These are phyloP conservation scores for Cladobotryum protrusum DNA, from an alignment of 2,329 filamentous ascomycete species.

Conservation along the genomic window DNA sequence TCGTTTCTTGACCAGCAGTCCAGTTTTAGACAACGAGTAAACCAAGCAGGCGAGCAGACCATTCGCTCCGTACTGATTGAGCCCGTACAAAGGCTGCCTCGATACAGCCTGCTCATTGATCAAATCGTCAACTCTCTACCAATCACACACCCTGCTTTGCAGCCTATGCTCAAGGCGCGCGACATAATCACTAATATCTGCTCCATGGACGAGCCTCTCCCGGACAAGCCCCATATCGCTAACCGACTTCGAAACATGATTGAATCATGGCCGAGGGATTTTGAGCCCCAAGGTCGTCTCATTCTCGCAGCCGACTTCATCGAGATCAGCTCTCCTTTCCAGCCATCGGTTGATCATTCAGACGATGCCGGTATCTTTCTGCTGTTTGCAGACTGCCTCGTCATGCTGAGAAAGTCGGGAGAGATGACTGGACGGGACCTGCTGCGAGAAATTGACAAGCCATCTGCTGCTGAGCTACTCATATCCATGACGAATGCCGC, in stretches of 20 bases:
- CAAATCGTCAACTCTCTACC: constrained; percentile 85
- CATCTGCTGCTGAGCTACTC: constrained; percentile 57
- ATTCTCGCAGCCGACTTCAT: constrained; percentile 75
- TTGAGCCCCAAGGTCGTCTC: constrained; percentile 70
- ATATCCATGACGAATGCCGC: constrained; percentile 58
- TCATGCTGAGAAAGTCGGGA: constrained; percentile 66
- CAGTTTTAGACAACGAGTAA: constrained; percentile 73
- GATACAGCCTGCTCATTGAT: constrained; percentile 94
- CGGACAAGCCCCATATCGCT: constrained; percentile 66
- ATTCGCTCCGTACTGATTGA: constrained; percentile 91
- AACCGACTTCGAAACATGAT: constrained; percentile 71
- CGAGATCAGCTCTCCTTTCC: constrained; percentile 69
- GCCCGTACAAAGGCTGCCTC: constrained; percentile 86
- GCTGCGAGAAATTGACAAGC: constrained; percentile 78
- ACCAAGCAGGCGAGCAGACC: constrained; percentile 81
- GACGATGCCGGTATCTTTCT: constrained; percentile 66
- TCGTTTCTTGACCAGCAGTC: constrained; percentile 73
- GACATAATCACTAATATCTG: constrained; percentile 97
- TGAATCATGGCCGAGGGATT: constrained; percentile 66
- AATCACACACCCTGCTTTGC: constrained; percentile 76
- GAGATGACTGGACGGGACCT: constrained; percentile 68
- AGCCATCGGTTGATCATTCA: constrained; percentile 31
- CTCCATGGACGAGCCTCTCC: constrained; percentile 70
- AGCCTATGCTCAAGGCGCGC: constrained; percentile 76
- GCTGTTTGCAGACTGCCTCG: constrained; percentile 75